These are phyloP conservation scores for Mentha longifolia DNA, from an alignment of 257 asterid species.

Conservation along the genomic window DNA sequence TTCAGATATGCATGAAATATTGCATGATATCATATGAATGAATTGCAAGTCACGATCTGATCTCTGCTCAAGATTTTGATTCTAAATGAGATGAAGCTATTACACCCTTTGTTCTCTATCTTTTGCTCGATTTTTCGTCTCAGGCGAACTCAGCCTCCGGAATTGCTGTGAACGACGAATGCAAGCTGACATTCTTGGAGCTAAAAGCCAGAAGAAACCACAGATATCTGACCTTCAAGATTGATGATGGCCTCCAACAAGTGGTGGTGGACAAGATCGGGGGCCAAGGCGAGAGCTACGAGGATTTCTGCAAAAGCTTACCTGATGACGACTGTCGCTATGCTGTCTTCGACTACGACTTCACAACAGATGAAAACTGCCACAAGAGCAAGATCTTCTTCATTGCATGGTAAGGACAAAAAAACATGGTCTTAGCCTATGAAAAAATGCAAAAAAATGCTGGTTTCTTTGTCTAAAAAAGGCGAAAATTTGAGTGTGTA, in stretches of 20 bases:
- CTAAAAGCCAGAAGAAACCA: conserved; percentile 64
- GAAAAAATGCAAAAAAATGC: no score
- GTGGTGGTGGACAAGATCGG: conserved; percentile 66
- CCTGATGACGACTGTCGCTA: conserved; percentile 69
- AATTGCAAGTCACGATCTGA: no score
- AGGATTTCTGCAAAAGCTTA: conserved; percentile 53
- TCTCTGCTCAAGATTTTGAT: not conserved
- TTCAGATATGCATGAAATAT: conserved; percentile 1
- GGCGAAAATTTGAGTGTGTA: not conserved
- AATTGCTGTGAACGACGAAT: conserved; percentile 66
- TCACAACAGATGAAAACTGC: conserved; percentile 67
- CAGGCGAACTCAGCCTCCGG: conserved; percentile 80
- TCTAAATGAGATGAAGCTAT: not conserved
- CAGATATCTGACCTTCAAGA: conserved; percentile 63
- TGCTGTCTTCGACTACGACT: conserved; percentile 68
- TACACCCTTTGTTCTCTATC: not conserved
- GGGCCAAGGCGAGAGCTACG: conserved; percentile 45
- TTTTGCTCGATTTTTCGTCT: not conserved
- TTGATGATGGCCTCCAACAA: conserved; percentile 52
- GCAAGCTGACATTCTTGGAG: conserved; percentile 72
- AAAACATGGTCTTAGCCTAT: no score
- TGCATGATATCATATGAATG: not conserved
- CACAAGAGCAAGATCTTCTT: conserved; percentile 78
- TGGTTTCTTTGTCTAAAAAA: not conserved
- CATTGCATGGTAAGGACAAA: conserved; percentile 52